These are phyloP conservation scores for Achaetomium macrosporum DNA, from an alignment of 2,329 filamentous ascomycete genomes.

Conservation along the genomic window DNA sequence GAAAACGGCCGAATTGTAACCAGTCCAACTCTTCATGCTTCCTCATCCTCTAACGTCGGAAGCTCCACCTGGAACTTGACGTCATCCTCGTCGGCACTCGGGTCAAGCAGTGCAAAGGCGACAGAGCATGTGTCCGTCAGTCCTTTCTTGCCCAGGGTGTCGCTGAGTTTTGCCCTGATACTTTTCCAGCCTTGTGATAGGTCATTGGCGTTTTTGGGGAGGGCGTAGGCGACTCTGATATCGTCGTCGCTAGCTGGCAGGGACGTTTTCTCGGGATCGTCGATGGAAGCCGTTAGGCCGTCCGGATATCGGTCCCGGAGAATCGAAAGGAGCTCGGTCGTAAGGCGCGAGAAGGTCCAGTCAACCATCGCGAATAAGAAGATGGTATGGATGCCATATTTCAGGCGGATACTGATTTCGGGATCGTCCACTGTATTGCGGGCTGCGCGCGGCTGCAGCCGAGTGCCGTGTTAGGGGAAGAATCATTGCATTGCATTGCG, in stretches of 20 bases:
- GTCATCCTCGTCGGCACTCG: constrained; percentile 35
- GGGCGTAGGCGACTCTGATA: constrained; percentile 40
- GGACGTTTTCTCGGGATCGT: constrained; percentile 30
- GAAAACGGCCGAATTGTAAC: no score
- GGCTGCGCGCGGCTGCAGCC: constrained; percentile 12
- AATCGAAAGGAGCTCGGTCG: constrained; percentile 51
- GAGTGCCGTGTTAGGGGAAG: neutral
- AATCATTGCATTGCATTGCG: no score
- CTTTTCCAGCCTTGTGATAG: constrained; percentile 44
- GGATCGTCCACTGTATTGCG: constrained; percentile 32
- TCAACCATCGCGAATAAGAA: constrained; percentile 59
- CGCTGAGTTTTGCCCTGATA: constrained; percentile 34
- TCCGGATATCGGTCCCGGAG: constrained; percentile 52
- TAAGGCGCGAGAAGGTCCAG: constrained; percentile 51
- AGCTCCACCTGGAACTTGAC: constrained; percentile 35
- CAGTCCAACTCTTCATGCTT: constrained; percentile 18
- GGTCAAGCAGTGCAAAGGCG: constrained; percentile 43
- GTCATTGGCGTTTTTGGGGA: constrained; percentile 41
- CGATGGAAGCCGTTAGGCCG: constrained; percentile 40
- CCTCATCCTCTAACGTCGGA: constrained; percentile 35
- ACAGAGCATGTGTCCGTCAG: constrained; percentile 44
- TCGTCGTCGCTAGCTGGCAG: constrained; percentile 39
- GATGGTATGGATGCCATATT: constrained; percentile 65
- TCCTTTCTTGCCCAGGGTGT: constrained; percentile 38
- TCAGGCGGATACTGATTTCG: constrained; percentile 64